These are phyloP conservation scores for Rhodotorula mucilaginosa DNA, from an alignment of 1,284 basidiomycete species.

Conservation along the genomic window DNA sequence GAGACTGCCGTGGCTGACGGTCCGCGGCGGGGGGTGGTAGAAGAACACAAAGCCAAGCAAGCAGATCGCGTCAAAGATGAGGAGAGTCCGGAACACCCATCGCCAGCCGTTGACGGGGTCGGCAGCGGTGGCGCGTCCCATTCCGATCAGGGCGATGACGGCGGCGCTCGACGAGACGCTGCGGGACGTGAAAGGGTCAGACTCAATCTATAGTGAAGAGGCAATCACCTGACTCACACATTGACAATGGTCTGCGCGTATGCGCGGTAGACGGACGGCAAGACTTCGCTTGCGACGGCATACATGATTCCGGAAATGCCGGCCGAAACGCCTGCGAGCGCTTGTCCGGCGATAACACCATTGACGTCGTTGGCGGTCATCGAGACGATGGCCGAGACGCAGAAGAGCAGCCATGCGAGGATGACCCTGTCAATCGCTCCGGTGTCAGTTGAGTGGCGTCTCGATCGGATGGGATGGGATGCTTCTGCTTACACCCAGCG, in stretches of 20 bases:
- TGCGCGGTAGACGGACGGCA: slow-evolving; percentile 15
- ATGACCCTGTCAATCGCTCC: slow-evolving; percentile 1
- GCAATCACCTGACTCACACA: not conserved
- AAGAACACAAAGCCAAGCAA: slow-evolving; percentile 13
- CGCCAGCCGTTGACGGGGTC: slow-evolving; percentile 28
- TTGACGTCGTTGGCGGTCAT: slow-evolving; percentile 23
- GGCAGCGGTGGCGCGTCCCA: slow-evolving; percentile 3
- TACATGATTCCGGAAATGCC: slow-evolving; percentile 25
- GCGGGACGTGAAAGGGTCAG: not conserved
- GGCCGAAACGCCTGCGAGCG: slow-evolving; percentile 6
- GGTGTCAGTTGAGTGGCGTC: not conserved
- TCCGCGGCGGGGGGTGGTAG: slow-evolving; percentile 24
- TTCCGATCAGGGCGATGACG: slow-evolving; percentile 15
- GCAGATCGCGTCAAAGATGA: slow-evolving; percentile 13
- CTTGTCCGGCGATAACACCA: slow-evolving; percentile 16
- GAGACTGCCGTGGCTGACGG: not conserved
- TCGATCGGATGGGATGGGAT: not conserved
- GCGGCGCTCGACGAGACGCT: slow-evolving; percentile 8
- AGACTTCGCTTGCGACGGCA: slow-evolving; percentile 15
- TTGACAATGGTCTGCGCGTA: slow-evolving; percentile 16
- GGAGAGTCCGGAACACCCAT: slow-evolving; percentile 12
- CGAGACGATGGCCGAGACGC: slow-evolving; percentile 19
- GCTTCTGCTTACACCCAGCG: slow-evolving; percentile 5
- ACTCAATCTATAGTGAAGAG: not conserved
- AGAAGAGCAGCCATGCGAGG: slow-evolving; percentile 13